Evolutionary conservation across 2,329 filamentous ascomycete species (phyloP).

Genomic region (Talaromyces funiculosus): DNA sequence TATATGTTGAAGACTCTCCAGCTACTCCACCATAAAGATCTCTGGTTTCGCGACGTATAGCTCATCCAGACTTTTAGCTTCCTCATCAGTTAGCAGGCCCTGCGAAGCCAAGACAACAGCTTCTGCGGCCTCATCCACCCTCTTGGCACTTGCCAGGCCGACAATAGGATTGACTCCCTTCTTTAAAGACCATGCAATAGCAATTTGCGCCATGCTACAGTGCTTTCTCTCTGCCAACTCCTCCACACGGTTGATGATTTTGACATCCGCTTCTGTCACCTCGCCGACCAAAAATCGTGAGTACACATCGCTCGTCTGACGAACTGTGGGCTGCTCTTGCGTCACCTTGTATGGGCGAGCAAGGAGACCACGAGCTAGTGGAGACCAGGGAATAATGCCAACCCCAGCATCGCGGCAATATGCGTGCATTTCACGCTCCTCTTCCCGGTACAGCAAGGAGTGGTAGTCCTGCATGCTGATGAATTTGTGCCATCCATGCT

Average conservation of each 20-base stretch:
- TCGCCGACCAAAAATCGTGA: slow-evolving; percentile 15
- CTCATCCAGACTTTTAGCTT: neutral
- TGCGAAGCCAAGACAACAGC: slow-evolving; percentile 2
- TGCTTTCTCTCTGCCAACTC: slow-evolving; percentile 27
- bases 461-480: slow-evolving; percentile 49
- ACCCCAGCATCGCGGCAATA: slow-evolving; percentile 45
- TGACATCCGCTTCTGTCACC: slow-evolving; percentile 19
- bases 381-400: slow-evolving; percentile 36
- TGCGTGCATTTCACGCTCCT: slow-evolving; percentile 52
- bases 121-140: slow-evolving; percentile 3
- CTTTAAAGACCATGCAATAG: slow-evolving; percentile 40
- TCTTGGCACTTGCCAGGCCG: slow-evolving; percentile 23
- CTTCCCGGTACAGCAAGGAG: slow-evolving; percentile 56
- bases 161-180: slow-evolving; percentile 46
- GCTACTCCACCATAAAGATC: slow-evolving; percentile 2
- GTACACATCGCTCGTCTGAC: neutral
- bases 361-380: slow-evolving; percentile 21
- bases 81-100: neutral
- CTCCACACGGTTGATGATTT: neutral
- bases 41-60: slow-evolving; percentile 2
- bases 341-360: slow-evolving; percentile 18
- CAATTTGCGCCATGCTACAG: slow-evolving; percentile 32
- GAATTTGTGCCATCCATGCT: slow-evolving; percentile 45
- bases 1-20: no score
- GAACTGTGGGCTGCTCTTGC: neutral